Conservation (phyloP, 2,329 filamentous ascomycete genomes). For the Cytospora piceicola region DNA sequence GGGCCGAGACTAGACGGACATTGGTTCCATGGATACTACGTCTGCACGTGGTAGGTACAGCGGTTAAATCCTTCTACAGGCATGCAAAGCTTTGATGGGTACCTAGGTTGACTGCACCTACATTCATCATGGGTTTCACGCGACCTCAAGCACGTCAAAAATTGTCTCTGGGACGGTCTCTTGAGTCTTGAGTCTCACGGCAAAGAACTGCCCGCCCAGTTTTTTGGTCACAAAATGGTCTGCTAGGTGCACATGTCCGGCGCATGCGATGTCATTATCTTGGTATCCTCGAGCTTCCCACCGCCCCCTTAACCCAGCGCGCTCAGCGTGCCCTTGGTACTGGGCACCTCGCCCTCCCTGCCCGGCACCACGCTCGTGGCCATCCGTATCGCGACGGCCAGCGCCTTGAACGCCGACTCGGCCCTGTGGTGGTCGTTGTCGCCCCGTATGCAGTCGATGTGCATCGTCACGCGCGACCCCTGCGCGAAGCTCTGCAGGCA, state of each 20-base stretch:
- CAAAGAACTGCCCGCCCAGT: background rate
- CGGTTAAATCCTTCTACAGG: background rate
- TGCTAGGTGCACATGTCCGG: background rate
- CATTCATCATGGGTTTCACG: background rate
- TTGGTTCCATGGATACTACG: too few species aligned
- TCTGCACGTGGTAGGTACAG: too few species aligned
- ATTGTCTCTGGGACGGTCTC: background rate
- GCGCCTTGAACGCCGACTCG: conserved; percentile 95
- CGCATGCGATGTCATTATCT: background rate
- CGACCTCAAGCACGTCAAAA: background rate
- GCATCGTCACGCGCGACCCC: conserved; percentile 86
- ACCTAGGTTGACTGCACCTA: background rate
- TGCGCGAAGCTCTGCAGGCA: conserved; percentile 93
- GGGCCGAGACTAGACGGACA: conserved; percentile 3
- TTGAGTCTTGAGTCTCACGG: background rate
- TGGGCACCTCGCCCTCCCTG: conserved; percentile 89
- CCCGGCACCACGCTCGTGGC: conserved; percentile 77
- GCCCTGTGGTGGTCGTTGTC: conserved; percentile 95
- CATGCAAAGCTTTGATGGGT: background rate
- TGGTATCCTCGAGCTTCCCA: background rate
- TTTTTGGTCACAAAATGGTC: background rate
- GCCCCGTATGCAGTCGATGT: conserved; percentile 89
- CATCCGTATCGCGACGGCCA: conserved; percentile 81
- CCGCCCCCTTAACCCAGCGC: conserved; percentile 44
- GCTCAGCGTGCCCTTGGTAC: conserved; percentile 89